Percentiles rank a stretch among this genome's conserved stretches.
Conservation (phyloP, 805 yeast genomes). For the Candida ponderosae region DNA sequence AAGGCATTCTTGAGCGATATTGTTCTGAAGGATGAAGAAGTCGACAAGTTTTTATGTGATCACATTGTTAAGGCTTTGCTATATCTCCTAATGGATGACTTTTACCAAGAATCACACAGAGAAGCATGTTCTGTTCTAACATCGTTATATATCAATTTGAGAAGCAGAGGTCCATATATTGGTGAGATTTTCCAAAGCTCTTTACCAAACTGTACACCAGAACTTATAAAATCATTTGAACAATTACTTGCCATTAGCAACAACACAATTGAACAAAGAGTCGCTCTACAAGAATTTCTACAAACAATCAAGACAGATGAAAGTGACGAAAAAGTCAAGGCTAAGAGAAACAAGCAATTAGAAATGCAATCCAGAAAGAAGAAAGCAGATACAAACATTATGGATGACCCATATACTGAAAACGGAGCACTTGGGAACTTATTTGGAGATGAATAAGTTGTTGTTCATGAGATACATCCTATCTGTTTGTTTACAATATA, state of each 20-base stretch:
- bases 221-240: constrained; percentile 58
- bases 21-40: constrained; percentile 61
- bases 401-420: constrained; percentile 68
- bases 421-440: constrained; percentile 57
- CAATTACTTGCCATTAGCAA: constrained; percentile 53
- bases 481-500: too few relatives aligned
- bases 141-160: constrained; percentile 63
- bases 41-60: constrained; percentile 53
- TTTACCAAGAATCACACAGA: constrained; percentile 78
- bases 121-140: constrained; percentile 91
- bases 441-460: constrained; percentile 37
- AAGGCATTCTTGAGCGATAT: constrained; percentile 67
- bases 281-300: constrained; percentile 71
- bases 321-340: constrained; percentile 33
- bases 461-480: too few relatives aligned
- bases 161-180: constrained; percentile 64
- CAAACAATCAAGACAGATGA: constrained; percentile 47
- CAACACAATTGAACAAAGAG: constrained; percentile 70
- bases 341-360: constrained; percentile 43
- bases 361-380: constrained; percentile 45
- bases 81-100: constrained; percentile 60
- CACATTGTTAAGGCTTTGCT: constrained; percentile 65
- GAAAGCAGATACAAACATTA: constrained; percentile 41
- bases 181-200: constrained; percentile 47
- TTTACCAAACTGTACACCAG: constrained; percentile 47